Base-by-base conservation (phyloP, 768 basidiomycete genomes). In the Clitopilus passeckerianus region DNA sequence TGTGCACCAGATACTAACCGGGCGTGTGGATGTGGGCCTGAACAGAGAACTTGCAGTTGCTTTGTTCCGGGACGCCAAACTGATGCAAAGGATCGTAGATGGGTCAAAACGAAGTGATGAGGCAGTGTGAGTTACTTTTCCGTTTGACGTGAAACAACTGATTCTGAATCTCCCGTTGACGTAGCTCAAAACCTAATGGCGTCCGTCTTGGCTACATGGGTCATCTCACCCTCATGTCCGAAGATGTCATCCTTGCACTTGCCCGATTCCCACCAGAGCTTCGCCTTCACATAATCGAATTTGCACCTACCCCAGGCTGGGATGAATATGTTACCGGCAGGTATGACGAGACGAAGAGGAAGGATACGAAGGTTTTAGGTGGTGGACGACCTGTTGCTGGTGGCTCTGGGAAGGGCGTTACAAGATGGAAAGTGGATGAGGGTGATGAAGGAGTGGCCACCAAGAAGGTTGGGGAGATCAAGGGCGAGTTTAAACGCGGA, bases 201-300 rank as follows among this genome's bases (percentile, higher is more conserved):
- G 81, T 90, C 34, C 86, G 95, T 27, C 72, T 96, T 44, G 95
- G 95, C 2, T 96, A 93, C 74, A 98, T 98, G 96, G 96, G 96
- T 0, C 95, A 99, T 71, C 81, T 98, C 15, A 91, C 90, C 12
- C 85, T 98, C 64, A 93, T 99, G 65, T 89, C 95, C 0, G 97
- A 98, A 72, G 96, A 98, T 67, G 87, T 97, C 18, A 88, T 97
- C 69, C 86, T 86, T 59, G 91, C 95, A 8, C 82, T 98, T 60
- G 88, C 93, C 20, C 87, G 91, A 56, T 95, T 92, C 74, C 93
- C 95, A 0, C 78, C 82, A 15, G 93, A 95, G 30, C 78, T 97
- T 22, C 81, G 86, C 23, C 76, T 79, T 1, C 74, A 79, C 59
- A 82, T 97, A 60, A 78, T 82, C 50, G 76, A 79, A 53, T 86